A percentile compares a stretch with the other conserved stretches of the same genome.
Conservation (phyloP, 768 basidiomycete genomes). For the Tylopilus sp. region DNA sequence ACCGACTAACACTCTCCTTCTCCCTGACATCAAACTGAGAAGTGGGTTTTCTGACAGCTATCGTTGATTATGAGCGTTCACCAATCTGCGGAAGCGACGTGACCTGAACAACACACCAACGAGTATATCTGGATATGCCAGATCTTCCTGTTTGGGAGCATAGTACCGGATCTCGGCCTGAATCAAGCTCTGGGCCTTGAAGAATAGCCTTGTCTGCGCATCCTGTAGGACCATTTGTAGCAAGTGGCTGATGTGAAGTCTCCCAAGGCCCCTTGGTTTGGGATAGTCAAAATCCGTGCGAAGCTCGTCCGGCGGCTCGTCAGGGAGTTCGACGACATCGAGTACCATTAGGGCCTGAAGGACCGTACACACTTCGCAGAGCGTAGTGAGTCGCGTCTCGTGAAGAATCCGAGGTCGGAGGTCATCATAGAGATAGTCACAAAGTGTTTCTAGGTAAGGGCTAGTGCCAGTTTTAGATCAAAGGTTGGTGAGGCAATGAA, state of each 20-base stretch:
- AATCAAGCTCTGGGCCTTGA: conserved; percentile 91
- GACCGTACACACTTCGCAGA: conserved; percentile 96
- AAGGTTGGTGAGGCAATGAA: conserved; percentile 1
- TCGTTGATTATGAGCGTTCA: conserved; percentile 5
- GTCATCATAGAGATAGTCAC: conserved; percentile 93
- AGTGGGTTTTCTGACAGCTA: conserved; percentile 45
- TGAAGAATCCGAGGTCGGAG: conserved; percentile 94
- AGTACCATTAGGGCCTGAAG: conserved; percentile 95
- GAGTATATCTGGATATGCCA: conserved; percentile 85
- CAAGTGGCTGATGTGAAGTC: conserved; percentile 76
- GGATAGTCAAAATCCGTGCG: conserved; percentile 38
- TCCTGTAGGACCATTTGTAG: conserved; percentile 92
- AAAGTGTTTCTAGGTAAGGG: conserved; percentile 84
- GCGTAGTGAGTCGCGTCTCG: conserved; percentile 79
- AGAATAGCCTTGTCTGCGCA: conserved; percentile 92
- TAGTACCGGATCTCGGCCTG: conserved; percentile 87
- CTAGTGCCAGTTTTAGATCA: conserved; percentile 38
- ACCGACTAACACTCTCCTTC: conserved; percentile 63
- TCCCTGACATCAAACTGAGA: conserved; percentile 51
- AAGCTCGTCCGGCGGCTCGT: conserved; percentile 32
- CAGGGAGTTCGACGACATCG: conserved; percentile 52
- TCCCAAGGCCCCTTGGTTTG: conserved; percentile 42
- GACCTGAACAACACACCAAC: conserved; percentile 44
- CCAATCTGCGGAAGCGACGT: neutral
- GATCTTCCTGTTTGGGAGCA: conserved; percentile 69